Percentiles rank a stretch among this genome's conserved stretches.
phyloP scores from a whole-genome alignment of 768 basidiomycete genomes.

The Guyanaporus albipodus region DNA sequence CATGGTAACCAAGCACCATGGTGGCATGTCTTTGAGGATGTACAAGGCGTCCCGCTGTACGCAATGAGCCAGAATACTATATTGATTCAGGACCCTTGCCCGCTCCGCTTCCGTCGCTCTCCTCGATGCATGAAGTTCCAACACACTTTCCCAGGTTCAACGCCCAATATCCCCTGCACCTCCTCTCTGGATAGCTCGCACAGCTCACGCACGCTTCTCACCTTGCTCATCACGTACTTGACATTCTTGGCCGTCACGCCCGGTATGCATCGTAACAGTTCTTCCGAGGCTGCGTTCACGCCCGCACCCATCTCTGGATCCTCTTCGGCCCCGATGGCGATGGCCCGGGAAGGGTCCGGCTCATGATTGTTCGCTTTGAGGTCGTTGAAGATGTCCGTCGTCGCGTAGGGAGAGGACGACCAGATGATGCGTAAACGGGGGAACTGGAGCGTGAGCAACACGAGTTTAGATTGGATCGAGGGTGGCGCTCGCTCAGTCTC shows the following conservation, averaged over 20 bases:
- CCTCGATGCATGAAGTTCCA: conserved; percentile 82
- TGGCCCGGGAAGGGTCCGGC: conserved; percentile 74
- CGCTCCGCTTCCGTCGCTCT: conserved; percentile 31
- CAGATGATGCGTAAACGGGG: conserved; percentile 93
- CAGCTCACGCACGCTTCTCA: conserved; percentile 72
- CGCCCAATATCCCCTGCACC: conserved; percentile 73
- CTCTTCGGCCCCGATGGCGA: conserved; percentile 77
- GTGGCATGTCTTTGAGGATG: too few species aligned
- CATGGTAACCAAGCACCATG: too few species aligned
- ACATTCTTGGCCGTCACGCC: conserved; percentile 84
- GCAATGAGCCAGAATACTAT: too few species aligned
- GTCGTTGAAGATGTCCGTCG: conserved; percentile 88
- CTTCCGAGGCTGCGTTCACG: conserved; percentile 73
- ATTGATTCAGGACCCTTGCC: neutral
- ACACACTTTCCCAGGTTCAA: conserved; percentile 74
- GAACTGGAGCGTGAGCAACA: conserved; percentile 83
- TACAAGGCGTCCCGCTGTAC: too few species aligned
- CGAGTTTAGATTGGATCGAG: conserved; percentile 86
- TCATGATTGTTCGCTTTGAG: conserved; percentile 78
- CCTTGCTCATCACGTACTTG: conserved; percentile 77
- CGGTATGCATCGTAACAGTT: conserved; percentile 77
- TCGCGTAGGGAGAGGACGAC: conserved; percentile 94
- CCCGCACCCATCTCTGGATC: conserved; percentile 64
- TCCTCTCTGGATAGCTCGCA: conserved; percentile 57
- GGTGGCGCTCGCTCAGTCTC: conserved; percentile 38